Conservation (phyloP, 495 filamentous ascomycete genomes). For the Annulohypoxylon maeteangense region DNA sequence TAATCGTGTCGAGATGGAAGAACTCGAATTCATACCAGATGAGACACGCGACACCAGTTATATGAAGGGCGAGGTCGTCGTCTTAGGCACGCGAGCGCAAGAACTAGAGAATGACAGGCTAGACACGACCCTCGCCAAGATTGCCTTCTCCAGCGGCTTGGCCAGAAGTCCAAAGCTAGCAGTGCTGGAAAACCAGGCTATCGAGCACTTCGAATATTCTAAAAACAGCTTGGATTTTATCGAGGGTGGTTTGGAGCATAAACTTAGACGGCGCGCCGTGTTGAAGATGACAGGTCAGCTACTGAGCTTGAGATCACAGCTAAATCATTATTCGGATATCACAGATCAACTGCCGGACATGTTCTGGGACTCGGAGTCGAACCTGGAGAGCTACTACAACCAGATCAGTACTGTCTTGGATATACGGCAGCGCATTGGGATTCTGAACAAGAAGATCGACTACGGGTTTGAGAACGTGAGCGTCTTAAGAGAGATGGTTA, state of each 20-base stretch:
- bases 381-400: constrained; percentile 91
- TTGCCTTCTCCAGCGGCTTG: constrained; percentile 96
- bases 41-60: constrained; percentile 75
- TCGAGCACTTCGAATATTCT: constrained; percentile 75
- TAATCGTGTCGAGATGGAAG: constrained; percentile 80
- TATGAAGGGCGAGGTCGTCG: constrained; percentile 89
- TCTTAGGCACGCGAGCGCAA: constrained; percentile 77
- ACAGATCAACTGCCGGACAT: constrained; percentile 95
- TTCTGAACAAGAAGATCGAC: constrained; percentile 95
- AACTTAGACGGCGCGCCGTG: constrained; percentile 79
- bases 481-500: constrained; percentile 86
- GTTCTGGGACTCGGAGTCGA: constrained; percentile 93
- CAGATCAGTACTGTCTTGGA: constrained; percentile 90
- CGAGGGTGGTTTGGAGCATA: constrained; percentile 71
- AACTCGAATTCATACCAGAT: constrained; percentile 88
- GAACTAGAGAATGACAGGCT: constrained; percentile 53
- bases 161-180: constrained; percentile 94
- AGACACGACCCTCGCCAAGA: constrained; percentile 88
- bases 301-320: constrained; percentile 86
- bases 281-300: constrained; percentile 93
- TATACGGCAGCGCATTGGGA: constrained; percentile 90
- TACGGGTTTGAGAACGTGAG: constrained; percentile 96
- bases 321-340: constrained; percentile 96
- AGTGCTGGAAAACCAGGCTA: constrained; percentile 87
- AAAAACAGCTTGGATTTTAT: constrained; percentile 81